Percentiles rank a stretch among this genome's conserved stretches.
Evolutionary conservation across 164 flowering plant species (phyloP).

Genomic region (Nymphaea colorata): DNA sequence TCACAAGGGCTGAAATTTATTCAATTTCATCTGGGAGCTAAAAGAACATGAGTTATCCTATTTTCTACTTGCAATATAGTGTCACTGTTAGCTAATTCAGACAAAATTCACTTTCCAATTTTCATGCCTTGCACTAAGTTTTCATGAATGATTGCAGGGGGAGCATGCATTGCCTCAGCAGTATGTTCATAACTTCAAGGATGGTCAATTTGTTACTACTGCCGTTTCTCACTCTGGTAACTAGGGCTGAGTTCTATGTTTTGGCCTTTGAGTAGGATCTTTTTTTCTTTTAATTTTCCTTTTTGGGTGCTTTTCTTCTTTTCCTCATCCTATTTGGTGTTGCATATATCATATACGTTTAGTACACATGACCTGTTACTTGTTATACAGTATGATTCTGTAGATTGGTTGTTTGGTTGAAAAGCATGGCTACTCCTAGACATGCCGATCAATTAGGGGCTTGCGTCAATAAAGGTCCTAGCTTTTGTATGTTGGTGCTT

Average conservation of each 20-base stretch:
- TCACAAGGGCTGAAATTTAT: background rate
- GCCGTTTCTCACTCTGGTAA: constrained; percentile 89
- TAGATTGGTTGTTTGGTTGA: background rate
- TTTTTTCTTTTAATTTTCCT: no score
- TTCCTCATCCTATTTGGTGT: background rate
- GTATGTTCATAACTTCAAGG: constrained; percentile 37
- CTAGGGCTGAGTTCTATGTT: constrained; percentile 11
- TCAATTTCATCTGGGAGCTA: background rate
- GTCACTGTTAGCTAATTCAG: background rate
- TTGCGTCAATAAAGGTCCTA: background rate
- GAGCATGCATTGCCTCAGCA: constrained; percentile 86
- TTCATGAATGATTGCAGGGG: constrained; percentile 27
- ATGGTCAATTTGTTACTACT: constrained; percentile 57
- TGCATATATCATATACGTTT: background rate
- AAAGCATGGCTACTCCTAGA: background rate
- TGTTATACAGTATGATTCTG: background rate
- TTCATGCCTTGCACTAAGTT: no score
- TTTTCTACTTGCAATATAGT: background rate
- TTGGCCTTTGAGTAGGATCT: background rate
- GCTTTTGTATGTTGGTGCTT: background rate
- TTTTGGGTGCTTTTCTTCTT: background rate
- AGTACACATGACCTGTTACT: background rate
- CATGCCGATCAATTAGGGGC: background rate
- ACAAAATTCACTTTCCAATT: no score
- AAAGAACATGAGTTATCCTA: background rate